Base-by-base conservation (phyloP, 2,329 filamentous ascomycete species). In the Clarireedia homoeocarpa region DNA sequence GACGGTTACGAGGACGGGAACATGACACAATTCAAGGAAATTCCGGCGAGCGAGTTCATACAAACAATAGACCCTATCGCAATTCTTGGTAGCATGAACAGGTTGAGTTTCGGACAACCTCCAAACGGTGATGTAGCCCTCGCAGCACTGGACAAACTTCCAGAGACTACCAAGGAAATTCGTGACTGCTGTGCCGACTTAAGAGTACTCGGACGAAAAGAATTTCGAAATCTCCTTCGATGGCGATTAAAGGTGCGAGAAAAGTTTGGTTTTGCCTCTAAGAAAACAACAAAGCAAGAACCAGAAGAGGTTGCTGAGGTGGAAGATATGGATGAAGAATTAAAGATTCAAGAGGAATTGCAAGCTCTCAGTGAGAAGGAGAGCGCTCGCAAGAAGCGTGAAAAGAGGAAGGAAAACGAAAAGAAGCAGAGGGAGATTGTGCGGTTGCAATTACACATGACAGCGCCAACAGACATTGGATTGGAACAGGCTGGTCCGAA, bases 391-490 rank as follows among this genome's bases (percentile, higher is more conserved):
- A 92, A 85, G 72, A 95, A 91, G 74, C 86, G 90, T 65, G 88
- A 95, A 66, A 83, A 86, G 63, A 81, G 91, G 62, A 88, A 81
- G 65, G 91, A 95, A 58, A 99, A 99, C 62, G 94, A 99, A 71
- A 84, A 84, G 71, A 97, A 95, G 72, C 89, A 94, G 64, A 94
- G 89, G 64, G 94, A 97, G 62, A 90, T 97, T 58, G 79, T 95
- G n/a, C 85, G 94, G 36, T 87, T 99, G 86, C 94, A 99, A 72
- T 84, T 99, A 76, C 86, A 96, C 74, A 99, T 99, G 94, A 86
- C 86, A 2, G 88, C 91, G 0, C 94, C 94, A 6, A 94, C 90
- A 78, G 94, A 99, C 62, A 96, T 99, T 61, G 94, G 94, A 66
- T 82, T 95, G 74, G 94, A 96, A 69, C 90, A 94, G 71, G 74